Conservation (phyloP, 1,139 yeast genomes). For the Torulaspora pretoriensis region DNA sequence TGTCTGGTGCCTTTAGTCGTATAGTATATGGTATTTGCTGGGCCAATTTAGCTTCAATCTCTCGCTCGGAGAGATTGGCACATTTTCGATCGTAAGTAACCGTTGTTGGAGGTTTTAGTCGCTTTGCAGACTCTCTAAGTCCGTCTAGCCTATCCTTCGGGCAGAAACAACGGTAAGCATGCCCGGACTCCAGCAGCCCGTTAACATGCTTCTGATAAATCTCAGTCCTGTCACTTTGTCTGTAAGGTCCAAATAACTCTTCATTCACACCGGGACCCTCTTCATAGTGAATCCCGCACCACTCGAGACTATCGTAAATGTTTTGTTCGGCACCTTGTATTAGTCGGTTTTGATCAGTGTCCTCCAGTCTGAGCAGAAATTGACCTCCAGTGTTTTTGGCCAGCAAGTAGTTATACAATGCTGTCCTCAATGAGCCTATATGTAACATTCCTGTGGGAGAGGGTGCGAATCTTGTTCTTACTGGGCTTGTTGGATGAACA, state of each 20-base stretch:
- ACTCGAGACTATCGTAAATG: slow-evolving; percentile 66
- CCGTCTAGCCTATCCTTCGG: slow-evolving; percentile 68
- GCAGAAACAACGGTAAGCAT: slow-evolving; percentile 85
- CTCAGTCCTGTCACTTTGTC: slow-evolving; percentile 72
- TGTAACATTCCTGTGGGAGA: slow-evolving; percentile 95
- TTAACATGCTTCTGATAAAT: slow-evolving; percentile 61
- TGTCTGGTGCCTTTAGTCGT: slow-evolving; percentile 64
- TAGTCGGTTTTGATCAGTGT: slow-evolving; percentile 79
- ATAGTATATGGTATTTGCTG: slow-evolving; percentile 44
- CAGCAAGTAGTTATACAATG: slow-evolving; percentile 77
- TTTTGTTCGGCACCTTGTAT: slow-evolving; percentile 79
- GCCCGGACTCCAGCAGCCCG: slow-evolving; percentile 54
- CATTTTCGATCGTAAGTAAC: slow-evolving; percentile 91
- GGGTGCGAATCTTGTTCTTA: slow-evolving; percentile 92
- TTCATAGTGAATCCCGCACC: slow-evolving; percentile 76
- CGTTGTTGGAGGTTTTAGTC: slow-evolving; percentile 79
- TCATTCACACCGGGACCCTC: slow-evolving; percentile 60
- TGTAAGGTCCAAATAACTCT: slow-evolving; percentile 70
- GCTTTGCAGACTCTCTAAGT: slow-evolving; percentile 67
- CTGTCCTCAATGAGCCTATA: slow-evolving; percentile 89
- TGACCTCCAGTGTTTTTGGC: slow-evolving; percentile 79
- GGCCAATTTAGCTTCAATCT: slow-evolving; percentile 39
- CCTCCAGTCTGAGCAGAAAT: slow-evolving; percentile 80
- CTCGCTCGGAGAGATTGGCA: slow-evolving; percentile 41
- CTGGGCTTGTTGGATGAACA: slow-evolving; percentile 54